These are phyloP conservation scores for Panicum virgatum DNA, from an alignment of 202 grass and related monocot genomes.

Conservation along the genomic window DNA sequence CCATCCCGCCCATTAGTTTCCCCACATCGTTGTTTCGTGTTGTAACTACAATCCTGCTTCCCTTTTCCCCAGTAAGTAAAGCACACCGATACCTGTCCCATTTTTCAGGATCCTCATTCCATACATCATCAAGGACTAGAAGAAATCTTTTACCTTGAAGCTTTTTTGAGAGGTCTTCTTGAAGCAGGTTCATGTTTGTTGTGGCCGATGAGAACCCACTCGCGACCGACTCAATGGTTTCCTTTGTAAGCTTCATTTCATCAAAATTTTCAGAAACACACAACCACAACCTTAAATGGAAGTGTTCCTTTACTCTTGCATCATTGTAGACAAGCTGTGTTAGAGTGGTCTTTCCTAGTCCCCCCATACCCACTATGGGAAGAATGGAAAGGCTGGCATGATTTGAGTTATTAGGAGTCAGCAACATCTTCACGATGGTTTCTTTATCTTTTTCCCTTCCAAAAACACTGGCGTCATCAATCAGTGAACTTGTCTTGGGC, in stretches of 20 bases:
- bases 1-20: slow-evolving; percentile 50
- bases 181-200: slow-evolving; percentile 66
- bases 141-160: slow-evolving; percentile 71
- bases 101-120: slow-evolving; percentile 77
- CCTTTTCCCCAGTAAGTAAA: slow-evolving; percentile 41
- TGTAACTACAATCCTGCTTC: slow-evolving; percentile 74
- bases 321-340: slow-evolving; percentile 73
- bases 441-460: slow-evolving; percentile 81
- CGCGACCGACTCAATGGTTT: slow-evolving; percentile 66
- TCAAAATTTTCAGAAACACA: slow-evolving; percentile 83
- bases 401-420: slow-evolving; percentile 15
- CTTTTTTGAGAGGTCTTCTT: slow-evolving; percentile 66
- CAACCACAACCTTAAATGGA: slow-evolving; percentile 69
- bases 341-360: slow-evolving; percentile 81
- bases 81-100: slow-evolving; percentile 62
- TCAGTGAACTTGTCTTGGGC: slow-evolving; percentile 63
- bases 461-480: slow-evolving; percentile 58
- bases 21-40: slow-evolving; percentile 68
- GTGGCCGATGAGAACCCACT: slow-evolving; percentile 37
- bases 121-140: slow-evolving; percentile 91
- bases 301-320: slow-evolving; percentile 48
- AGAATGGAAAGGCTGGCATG: slow-evolving; percentile 41
- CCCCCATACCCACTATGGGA: slow-evolving; percentile 74
- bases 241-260: slow-evolving; percentile 66
- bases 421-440: slow-evolving; percentile 49